Evolutionary conservation across 352 stramenopile species (phyloP).

Genomic region (Globisporangium mamillatum): DNA sequence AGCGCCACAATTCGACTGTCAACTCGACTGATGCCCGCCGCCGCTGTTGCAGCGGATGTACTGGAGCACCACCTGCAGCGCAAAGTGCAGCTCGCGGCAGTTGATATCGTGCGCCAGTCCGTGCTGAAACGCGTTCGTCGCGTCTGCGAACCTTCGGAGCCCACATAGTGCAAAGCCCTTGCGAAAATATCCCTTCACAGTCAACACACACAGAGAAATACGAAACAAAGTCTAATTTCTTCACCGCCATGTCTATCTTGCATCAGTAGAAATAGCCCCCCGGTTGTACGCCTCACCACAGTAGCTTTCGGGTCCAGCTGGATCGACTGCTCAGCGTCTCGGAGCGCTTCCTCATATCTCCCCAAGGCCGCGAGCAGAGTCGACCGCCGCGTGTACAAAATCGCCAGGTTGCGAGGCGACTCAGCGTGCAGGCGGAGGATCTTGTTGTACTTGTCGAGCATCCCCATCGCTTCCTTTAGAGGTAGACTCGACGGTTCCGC

Average conservation of each 20-base stretch:
- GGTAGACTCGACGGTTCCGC: slow-evolving; percentile 23
- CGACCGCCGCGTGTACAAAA: slow-evolving; percentile 54
- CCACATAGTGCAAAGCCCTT: slow-evolving; percentile 62
- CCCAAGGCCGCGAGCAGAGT: slow-evolving; percentile 57
- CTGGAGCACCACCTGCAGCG: slow-evolving; percentile 45
- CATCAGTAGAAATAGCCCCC: no score
- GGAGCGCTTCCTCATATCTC: slow-evolving; percentile 37
- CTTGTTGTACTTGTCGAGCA: slow-evolving; percentile 70
- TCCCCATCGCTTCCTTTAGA: slow-evolving; percentile 25
- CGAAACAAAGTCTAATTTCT: background rate
- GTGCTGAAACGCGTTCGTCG: slow-evolving; percentile 56
- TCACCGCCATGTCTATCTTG: background rate
- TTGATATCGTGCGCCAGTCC: slow-evolving; percentile 62
- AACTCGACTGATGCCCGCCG: background rate
- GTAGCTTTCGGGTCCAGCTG: slow-evolving; percentile 46
- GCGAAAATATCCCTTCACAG: slow-evolving; percentile 57
- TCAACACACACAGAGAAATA: background rate
- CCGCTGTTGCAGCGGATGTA: slow-evolving; percentile 16
- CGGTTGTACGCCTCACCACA: slow-evolving; percentile 23
- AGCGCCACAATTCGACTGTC: background rate
- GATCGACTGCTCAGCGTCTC: slow-evolving; percentile 55
- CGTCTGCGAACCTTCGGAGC: slow-evolving; percentile 46
- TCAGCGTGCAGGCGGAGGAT: slow-evolving; percentile 53
- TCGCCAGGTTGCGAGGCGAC: slow-evolving; percentile 49
- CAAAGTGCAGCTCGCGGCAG: slow-evolving; percentile 54